phyloP scores from a whole-genome alignment of 2,329 filamentous ascomycete genomes.

The Trichophyton schoenleinii region DNA sequence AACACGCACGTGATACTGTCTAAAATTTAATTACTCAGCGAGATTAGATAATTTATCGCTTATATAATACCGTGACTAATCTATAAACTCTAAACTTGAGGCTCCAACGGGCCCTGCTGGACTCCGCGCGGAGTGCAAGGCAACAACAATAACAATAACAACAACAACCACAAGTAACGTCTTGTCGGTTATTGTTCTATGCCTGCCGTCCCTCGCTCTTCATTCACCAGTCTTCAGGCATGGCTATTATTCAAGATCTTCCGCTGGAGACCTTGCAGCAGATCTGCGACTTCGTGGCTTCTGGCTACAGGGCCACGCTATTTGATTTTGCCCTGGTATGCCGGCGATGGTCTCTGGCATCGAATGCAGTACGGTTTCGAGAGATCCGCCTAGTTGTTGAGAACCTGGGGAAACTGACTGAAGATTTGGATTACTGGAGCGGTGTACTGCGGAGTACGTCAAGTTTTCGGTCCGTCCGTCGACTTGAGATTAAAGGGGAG shows the following conservation, averaged over 20 bases:
- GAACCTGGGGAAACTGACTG: neutral
- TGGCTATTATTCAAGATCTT: neutral
- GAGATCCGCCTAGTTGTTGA: neutral
- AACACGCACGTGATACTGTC: too few relatives aligned
- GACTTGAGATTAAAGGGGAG: neutral
- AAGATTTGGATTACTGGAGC: neutral
- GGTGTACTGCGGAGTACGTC: neutral
- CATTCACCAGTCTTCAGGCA: neutral
- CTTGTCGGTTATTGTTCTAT: too few relatives aligned
- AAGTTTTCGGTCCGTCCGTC: neutral
- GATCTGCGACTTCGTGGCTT: slow-evolving; percentile 1
- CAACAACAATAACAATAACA: too few relatives aligned
- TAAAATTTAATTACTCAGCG: too few relatives aligned
- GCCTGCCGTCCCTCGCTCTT: neutral
- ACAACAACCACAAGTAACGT: too few relatives aligned
- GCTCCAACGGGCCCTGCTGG: too few relatives aligned
- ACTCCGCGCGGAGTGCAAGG: too few relatives aligned
- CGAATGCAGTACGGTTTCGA: neutral
- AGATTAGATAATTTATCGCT: too few relatives aligned
- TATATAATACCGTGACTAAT: too few relatives aligned
- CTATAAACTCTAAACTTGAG: too few relatives aligned
- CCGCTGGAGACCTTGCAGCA: slow-evolving; percentile 4
- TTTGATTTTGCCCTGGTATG: neutral
- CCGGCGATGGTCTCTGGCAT: neutral
- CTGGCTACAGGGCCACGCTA: neutral